These are phyloP conservation scores for Pichia norvegensis DNA, from an alignment of 1,139 yeast species.

Conservation along the genomic window DNA sequence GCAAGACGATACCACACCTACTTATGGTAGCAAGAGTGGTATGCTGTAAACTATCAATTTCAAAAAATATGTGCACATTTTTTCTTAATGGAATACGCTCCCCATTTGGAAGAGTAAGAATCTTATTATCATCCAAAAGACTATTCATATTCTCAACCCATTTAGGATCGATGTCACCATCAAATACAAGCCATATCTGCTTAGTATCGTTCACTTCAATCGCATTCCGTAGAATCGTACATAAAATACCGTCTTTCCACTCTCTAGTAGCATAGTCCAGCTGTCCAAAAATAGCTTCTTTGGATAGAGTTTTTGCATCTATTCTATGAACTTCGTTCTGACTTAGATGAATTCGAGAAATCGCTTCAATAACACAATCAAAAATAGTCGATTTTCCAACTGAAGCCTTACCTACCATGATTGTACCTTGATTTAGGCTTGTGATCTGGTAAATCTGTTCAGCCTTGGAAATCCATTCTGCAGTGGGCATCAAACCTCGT, in stretches of 20 bases:
- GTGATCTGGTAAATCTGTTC: slow-evolving; percentile 58
- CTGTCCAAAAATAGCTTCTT: slow-evolving; percentile 61
- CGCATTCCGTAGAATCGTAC: slow-evolving; percentile 56
- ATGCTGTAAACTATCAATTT: slow-evolving; percentile 54
- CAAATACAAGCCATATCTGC: slow-evolving; percentile 75
- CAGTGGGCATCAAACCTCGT: slow-evolving; percentile 26
- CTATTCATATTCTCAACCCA: slow-evolving; percentile 93
- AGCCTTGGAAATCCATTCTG: slow-evolving; percentile 48
- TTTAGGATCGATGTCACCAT: slow-evolving; percentile 89
- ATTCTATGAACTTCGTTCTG: slow-evolving; percentile 42
- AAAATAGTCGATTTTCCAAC: slow-evolving; percentile 63
- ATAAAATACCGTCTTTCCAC: slow-evolving; percentile 87
- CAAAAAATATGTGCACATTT: slow-evolving; percentile 65
- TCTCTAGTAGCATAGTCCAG: slow-evolving; percentile 75
- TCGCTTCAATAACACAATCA: slow-evolving; percentile 40
- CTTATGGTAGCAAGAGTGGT: slow-evolving; percentile 91
- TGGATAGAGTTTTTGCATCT: slow-evolving; percentile 70
- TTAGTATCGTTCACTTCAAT: slow-evolving; percentile 43
- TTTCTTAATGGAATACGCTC: slow-evolving; percentile 66
- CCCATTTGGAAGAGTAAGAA: slow-evolving; percentile 82
- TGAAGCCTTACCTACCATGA: slow-evolving; percentile 73
- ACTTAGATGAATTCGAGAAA: slow-evolving; percentile 29
- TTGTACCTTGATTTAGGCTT: slow-evolving; percentile 68
- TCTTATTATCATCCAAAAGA: slow-evolving; percentile 79
- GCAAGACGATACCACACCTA: slow-evolving; percentile 87